A percentile compares a stretch with the other conserved stretches of the same genome.
Evolutionary conservation across 2,329 filamentous ascomycete genomes (phyloP).

Genomic region (Ascosphaera apis): DNA sequence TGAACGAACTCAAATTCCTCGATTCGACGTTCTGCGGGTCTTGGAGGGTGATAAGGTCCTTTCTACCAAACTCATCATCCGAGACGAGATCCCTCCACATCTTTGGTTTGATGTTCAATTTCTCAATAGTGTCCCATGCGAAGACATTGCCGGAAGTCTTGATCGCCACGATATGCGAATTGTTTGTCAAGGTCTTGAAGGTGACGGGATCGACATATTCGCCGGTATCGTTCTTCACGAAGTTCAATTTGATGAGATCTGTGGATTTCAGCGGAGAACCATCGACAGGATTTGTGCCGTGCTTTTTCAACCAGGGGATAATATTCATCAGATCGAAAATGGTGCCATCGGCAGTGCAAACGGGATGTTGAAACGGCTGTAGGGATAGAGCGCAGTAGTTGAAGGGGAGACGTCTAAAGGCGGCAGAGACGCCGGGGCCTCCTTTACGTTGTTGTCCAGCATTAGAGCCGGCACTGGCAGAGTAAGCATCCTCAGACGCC

Average conservation of each 20-base stretch:
- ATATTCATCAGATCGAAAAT: constrained; percentile 95
- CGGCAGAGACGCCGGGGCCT: constrained; percentile 30
- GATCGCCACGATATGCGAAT: constrained; percentile 86
- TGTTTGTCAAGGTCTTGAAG: constrained; percentile 93
- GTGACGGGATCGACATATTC: constrained; percentile 93
- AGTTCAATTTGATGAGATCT: constrained; percentile 77
- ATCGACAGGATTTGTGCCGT: constrained; percentile 75
- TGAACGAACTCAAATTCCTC: constrained; percentile 68
- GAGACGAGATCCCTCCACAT: constrained; percentile 82
- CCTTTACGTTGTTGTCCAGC: constrained; percentile 36
- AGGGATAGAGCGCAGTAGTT: constrained; percentile 95
- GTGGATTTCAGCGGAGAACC: constrained; percentile 55
- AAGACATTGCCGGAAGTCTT: constrained; percentile 82
- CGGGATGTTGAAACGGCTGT: constrained; percentile 83
- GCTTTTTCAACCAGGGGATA: constrained; percentile 77
- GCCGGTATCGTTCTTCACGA: constrained; percentile 72
- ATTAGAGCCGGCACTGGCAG: constrained; percentile 51
- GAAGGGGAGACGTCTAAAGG: constrained; percentile 79
- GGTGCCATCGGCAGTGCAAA: constrained; percentile 68
- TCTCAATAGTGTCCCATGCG: constrained; percentile 82
- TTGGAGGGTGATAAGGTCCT: constrained; percentile 88
- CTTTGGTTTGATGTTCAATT: constrained; percentile 90
- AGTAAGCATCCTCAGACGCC: constrained; percentile 74
- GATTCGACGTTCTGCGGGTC: constrained; percentile 77
- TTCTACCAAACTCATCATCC: constrained; percentile 64